phyloP scores from a whole-genome alignment of 2,329 filamentous ascomycete species.

The Pyrenophora seminiperda region DNA sequence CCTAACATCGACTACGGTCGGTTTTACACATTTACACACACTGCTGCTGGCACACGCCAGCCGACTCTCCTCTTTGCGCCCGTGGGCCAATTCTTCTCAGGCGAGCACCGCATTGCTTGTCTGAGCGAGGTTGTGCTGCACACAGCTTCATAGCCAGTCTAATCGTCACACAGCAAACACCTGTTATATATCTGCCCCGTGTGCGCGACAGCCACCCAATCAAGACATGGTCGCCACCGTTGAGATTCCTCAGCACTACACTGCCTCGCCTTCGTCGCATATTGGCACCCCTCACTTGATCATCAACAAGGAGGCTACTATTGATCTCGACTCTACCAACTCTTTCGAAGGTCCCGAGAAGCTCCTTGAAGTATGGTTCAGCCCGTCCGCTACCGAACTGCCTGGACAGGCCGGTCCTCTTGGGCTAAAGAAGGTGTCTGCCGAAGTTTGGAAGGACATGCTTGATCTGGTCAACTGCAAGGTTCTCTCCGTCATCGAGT shows the following conservation, averaged over 20 bases:
- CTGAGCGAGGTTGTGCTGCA: constrained; percentile 98
- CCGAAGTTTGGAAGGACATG: constrained; percentile 93
- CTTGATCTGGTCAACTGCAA: constrained; percentile 98
- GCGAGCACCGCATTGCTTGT: constrained; percentile 93
- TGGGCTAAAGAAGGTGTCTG: constrained; percentile 83
- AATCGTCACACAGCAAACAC: constrained; percentile 23
- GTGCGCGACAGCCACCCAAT: constrained; percentile 30
- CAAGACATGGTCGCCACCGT: constrained; percentile 79
- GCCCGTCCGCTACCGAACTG: constrained; percentile 74
- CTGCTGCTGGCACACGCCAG: constrained; percentile 89
- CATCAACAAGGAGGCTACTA: constrained; percentile 92
- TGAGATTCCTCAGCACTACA: constrained; percentile 79
- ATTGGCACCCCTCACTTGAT: constrained; percentile 86
- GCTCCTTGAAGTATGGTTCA: constrained; percentile 98
- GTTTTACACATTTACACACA: constrained; percentile 52
- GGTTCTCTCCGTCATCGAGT: constrained; percentile 90
- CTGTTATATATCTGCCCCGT: constrained; percentile 10
- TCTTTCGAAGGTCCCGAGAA: constrained; percentile 99
- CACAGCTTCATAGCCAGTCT: constrained; percentile 41
- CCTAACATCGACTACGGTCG: constrained; percentile 81
- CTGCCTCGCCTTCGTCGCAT: constrained; percentile 76
- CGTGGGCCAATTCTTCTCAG: constrained; percentile 97
- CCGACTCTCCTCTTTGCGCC: constrained; percentile 62
- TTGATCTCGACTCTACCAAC: constrained; percentile 91
- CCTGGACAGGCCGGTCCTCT: constrained; percentile 71